These are phyloP conservation scores for Neurospora africana DNA, from an alignment of 495 filamentous ascomycete species.

Conservation along the genomic window DNA sequence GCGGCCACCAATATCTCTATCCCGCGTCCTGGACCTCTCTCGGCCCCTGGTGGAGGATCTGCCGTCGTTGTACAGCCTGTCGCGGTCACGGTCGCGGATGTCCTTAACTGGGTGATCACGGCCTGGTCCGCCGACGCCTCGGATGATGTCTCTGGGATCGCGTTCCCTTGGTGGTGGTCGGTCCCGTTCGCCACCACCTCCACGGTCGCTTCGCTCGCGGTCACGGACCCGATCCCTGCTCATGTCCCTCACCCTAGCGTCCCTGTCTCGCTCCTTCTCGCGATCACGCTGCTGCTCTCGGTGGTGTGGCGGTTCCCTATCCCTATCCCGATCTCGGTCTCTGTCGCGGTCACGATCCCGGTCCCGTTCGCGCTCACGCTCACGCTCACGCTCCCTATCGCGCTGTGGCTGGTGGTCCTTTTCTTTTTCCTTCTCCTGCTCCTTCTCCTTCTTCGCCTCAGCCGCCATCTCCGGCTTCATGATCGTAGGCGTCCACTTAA, in stretches of 20 bases:
- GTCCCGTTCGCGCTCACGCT: constrained; percentile 3
- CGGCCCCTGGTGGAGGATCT: background rate
- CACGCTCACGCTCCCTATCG: constrained; percentile 2
- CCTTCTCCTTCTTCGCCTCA: background rate
- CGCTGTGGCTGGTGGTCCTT: background rate
- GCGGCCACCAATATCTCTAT: constrained; percentile 2
- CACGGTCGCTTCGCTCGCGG: background rate
- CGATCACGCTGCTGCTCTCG: background rate
- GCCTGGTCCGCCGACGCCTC: background rate
- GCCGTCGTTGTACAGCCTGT: background rate
- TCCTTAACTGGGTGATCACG: background rate
- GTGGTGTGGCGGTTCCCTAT: constrained; percentile 1
- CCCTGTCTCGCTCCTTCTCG: constrained; percentile 1
- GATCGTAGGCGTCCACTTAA: constrained; percentile 19
- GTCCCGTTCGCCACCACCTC: background rate
- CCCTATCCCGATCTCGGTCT: constrained; percentile 1
- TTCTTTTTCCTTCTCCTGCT: constrained; percentile 2
- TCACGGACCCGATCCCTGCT: background rate
- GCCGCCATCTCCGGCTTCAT: background rate
- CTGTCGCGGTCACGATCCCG: background rate
- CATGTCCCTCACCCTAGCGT: background rate
- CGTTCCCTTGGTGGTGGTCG: background rate
- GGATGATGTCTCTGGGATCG: background rate
- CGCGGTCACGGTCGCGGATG: background rate
- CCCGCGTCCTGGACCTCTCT: constrained; percentile 8